A percentile compares a stretch with the other conserved stretches of the same genome.
Conservation (phyloP, 2,329 filamentous ascomycete genomes). For the Cladorrhinum sp. region DNA sequence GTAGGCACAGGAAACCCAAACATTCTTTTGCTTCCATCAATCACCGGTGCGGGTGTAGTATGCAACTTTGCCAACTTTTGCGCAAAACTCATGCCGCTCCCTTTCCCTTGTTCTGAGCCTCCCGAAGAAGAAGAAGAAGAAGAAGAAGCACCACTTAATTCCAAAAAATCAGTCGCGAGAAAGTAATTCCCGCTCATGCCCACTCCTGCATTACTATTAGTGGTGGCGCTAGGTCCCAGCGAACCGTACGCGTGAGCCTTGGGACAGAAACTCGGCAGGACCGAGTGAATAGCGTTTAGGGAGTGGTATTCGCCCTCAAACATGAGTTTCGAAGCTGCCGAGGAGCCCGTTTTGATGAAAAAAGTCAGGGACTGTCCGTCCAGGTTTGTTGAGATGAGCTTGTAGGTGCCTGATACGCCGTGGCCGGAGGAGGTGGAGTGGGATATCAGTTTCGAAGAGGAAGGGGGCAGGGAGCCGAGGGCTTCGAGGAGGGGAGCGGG, state of each 20-base stretch:
- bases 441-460: slow-evolving; percentile 52
- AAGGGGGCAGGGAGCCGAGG: slow-evolving; percentile 53
- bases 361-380: slow-evolving; percentile 38
- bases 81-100: slow-evolving; percentile 60
- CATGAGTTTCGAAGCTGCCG: slow-evolving; percentile 61
- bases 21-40: slow-evolving; percentile 55
- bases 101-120: slow-evolving; percentile 24
- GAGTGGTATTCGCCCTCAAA: slow-evolving; percentile 72
- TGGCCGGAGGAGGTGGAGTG: slow-evolving; percentile 54
- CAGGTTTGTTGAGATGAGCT: slow-evolving; percentile 27
- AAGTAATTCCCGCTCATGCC: slow-evolving; percentile 42
- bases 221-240: slow-evolving; percentile 32
- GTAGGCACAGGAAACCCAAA: slow-evolving; percentile 86
- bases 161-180: slow-evolving; percentile 76
- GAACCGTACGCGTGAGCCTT: slow-evolving; percentile 69
- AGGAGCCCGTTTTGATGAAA: slow-evolving; percentile 70
- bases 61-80: slow-evolving; percentile 77
- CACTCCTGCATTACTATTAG: too few relatives aligned
- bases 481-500: slow-evolving; percentile 63
- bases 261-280: slow-evolving; percentile 74
- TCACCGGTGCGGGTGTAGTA: slow-evolving; percentile 66
- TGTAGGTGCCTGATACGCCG: slow-evolving; percentile 64
- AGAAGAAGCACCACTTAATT: too few relatives aligned
- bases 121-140: slow-evolving; percentile 33
- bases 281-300: slow-evolving; percentile 73